Conservation (phyloP, 108 stramenopile species). For the Schizochytrium sp. region DNA sequence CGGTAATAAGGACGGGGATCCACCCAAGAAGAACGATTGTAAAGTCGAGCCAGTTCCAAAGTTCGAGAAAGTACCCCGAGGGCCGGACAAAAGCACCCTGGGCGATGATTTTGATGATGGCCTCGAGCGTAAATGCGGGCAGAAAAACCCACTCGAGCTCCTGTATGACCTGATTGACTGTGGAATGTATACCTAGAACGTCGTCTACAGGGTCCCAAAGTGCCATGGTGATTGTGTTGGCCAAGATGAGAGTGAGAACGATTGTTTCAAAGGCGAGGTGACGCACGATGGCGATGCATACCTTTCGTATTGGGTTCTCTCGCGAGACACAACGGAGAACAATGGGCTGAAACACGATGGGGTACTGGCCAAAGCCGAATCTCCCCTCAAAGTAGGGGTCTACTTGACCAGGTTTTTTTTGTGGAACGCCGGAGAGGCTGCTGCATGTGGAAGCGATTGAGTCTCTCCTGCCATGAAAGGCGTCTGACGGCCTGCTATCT, state of each 20-base stretch:
- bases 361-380: slow-evolving; percentile 9
- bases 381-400: neutral
- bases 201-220: neutral
- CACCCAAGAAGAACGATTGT: slow-evolving; percentile 45
- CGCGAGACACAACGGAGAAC: neutral
- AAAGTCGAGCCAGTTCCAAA: slow-evolving; percentile 53
- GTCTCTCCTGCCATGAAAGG: neutral
- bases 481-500: too few relatives aligned
- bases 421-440: neutral
- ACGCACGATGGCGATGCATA: neutral
- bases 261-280: neutral
- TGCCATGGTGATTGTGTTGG: neutral
- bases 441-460: neutral
- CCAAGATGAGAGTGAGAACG: neutral
- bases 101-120: slow-evolving; percentile 52
- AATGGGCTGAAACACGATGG: neutral
- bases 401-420: neutral
- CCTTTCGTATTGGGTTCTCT: neutral
- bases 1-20: neutral
- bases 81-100: slow-evolving; percentile 36
- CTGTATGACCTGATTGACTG: neutral
- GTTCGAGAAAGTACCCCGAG: slow-evolving; percentile 31
- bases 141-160: slow-evolving; percentile 22
- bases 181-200: neutral
- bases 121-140: slow-evolving; percentile 50